Evolutionary conservation across 1,139 yeast genomes (phyloP).

Genomic region (Taphrina flavorubra): DNA sequence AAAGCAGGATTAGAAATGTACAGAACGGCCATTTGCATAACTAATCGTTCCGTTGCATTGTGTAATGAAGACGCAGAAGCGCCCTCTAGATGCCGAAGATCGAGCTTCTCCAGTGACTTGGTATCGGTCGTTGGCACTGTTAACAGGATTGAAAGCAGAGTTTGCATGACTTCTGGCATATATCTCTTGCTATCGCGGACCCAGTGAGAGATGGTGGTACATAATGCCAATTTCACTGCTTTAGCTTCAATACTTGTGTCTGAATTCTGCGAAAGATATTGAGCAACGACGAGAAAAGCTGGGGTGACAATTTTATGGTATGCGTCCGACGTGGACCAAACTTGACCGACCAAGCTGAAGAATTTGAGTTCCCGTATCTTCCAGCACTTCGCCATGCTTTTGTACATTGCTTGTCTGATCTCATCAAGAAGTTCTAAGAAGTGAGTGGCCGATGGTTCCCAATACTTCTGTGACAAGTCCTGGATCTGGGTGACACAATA

Average conservation of each 20-base stretch:
- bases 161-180: conserved; percentile 73
- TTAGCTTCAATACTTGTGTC: conserved; percentile 54
- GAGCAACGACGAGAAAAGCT: conserved; percentile 72
- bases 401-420: conserved; percentile 57
- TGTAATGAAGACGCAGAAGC: conserved; percentile 27
- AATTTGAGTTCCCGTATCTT: conserved; percentile 56
- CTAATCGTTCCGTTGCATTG: conserved; percentile 24
- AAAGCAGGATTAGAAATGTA: conserved; percentile 75
- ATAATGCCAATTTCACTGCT: conserved; percentile 64
- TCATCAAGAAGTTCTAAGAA: conserved; percentile 67
- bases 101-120: conserved; percentile 3
- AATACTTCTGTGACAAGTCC: conserved; percentile 31
- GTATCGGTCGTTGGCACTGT: conserved; percentile 5
- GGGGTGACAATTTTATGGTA: conserved; percentile 92
- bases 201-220: conserved; percentile 66
- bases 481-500: conserved; percentile 31
- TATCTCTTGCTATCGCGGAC: conserved; percentile 80
- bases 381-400: conserved; percentile 51
- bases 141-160: conserved; percentile 7
- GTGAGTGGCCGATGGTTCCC: conserved; percentile 55
- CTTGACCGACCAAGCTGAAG: conserved; percentile 70
- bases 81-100: background rate
- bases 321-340: conserved; percentile 94
- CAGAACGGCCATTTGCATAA: conserved; percentile 47
- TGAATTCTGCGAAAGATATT: conserved; percentile 64